phyloP scores from a whole-genome alignment of 1,284 basidiomycete species.

The Papiliotrema laurentii region DNA sequence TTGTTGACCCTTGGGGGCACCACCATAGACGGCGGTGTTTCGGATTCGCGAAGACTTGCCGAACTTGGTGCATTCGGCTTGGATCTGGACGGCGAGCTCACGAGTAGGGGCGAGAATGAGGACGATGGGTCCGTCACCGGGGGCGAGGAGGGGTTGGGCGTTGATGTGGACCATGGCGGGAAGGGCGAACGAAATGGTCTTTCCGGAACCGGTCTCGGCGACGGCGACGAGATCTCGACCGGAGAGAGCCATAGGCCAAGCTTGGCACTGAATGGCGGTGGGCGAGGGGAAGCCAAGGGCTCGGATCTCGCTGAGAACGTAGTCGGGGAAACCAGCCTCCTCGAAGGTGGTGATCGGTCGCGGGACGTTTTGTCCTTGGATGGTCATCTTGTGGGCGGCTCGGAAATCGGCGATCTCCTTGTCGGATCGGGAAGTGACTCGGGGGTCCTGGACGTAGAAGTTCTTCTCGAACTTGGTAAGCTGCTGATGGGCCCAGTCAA shows the following conservation, averaged over 20 bases:
- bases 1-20: slow-evolving; percentile 96
- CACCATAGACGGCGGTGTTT: slow-evolving; percentile 97
- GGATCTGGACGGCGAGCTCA: slow-evolving; percentile 97
- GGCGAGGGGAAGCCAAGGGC: slow-evolving; percentile 87
- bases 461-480: slow-evolving; percentile 72
- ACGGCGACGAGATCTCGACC: slow-evolving; percentile 95
- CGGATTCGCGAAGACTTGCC: slow-evolving; percentile 95
- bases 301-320: slow-evolving; percentile 86
- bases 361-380: slow-evolving; percentile 84
- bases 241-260: slow-evolving; percentile 95
- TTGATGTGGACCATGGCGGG: slow-evolving; percentile 99
- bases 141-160: slow-evolving; percentile 88
- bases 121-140: slow-evolving; percentile 95
- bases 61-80: slow-evolving; percentile 97
- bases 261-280: slow-evolving; percentile 95
- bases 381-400: slow-evolving; percentile 79
- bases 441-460: slow-evolving; percentile 93
- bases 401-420: slow-evolving; percentile 86
- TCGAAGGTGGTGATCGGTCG: slow-evolving; percentile 89
- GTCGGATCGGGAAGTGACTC: slow-evolving; percentile 72
- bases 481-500: slow-evolving; percentile 73
- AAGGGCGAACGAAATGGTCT: slow-evolving; percentile 96
- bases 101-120: slow-evolving; percentile 95
- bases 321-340: slow-evolving; percentile 93
- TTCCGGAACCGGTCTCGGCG: slow-evolving; percentile 92